These are phyloP conservation scores for Uronychia binucleata DNA, from an alignment of 73 alveolate genomes.

Conservation along the genomic window DNA sequence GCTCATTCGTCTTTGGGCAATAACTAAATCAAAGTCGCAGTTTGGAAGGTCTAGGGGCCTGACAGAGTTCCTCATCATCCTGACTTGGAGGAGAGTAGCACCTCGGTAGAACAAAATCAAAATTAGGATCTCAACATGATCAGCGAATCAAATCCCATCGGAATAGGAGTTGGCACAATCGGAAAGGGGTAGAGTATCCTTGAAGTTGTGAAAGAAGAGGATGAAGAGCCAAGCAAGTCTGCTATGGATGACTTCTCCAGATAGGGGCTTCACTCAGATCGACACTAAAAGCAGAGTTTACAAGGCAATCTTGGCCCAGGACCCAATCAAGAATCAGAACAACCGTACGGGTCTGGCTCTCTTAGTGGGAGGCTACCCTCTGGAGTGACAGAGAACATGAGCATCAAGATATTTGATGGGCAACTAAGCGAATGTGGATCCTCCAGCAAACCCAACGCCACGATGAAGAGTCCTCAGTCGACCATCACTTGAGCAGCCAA, in stretches of 20 bases:
- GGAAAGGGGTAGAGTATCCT: not conserved
- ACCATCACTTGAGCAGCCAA: not conserved
- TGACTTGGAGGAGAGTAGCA: too few species aligned
- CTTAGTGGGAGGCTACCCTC: not conserved
- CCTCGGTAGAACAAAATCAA: too few species aligned
- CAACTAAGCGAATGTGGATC: not conserved
- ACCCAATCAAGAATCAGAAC: not conserved
- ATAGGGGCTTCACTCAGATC: not conserved
- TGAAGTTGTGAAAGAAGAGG: not conserved
- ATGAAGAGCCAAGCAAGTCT: not conserved
- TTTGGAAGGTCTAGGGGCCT: too few species aligned
- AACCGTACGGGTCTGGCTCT: not conserved
- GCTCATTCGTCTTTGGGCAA: too few species aligned
- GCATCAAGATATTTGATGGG: not conserved
- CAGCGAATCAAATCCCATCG: not conserved
- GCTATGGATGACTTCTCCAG: not conserved
- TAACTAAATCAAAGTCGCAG: too few species aligned
- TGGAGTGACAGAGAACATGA: not conserved
- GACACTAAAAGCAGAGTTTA: not conserved
- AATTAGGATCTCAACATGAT: too few species aligned
- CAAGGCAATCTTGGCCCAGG: not conserved
- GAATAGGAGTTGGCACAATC: not conserved
- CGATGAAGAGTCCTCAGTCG: not conserved
- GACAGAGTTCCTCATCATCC: too few species aligned
- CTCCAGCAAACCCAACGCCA: not conserved